Base-by-base conservation (phyloP, 2,329 filamentous ascomycete genomes). In the Macroventuria anomochaeta region DNA sequence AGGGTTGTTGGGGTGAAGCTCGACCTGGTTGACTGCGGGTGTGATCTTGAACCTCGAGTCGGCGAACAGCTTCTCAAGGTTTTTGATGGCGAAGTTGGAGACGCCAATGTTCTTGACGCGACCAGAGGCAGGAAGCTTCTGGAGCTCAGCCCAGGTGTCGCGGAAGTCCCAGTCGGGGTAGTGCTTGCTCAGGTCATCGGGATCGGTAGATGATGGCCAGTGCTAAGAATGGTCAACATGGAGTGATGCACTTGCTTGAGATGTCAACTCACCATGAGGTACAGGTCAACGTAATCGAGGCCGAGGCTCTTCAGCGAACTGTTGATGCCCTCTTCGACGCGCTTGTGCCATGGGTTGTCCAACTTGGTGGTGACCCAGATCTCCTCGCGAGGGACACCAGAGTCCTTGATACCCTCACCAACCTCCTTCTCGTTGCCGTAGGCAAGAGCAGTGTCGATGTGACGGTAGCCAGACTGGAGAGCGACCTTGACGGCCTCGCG, bases 361-460 rank as follows among this genome's bases (percentile, higher is more conserved):
- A 93, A 84, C 82, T 95, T 96, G 65, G 89, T 91, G 46, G 90
- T 93, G 57, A 93, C 80, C 79, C 83, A 92, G 65, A 92, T 85
- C 73, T 87, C 78, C 62, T 85, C 82, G 29, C 89, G 83, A 4
- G 87, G 83, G 2, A 91, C 76, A 43, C 83, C 83, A 21, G 83
- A 82, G 42, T 85, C 81, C 72, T 86, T 86, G 78, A 92, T 90
- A 42, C 88, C 89, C 26, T 79, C 77, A 54, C 89, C 89, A 20
- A 92, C 84, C 70, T 91, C 88, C 59, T 81, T 75, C 74, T 93
- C 90, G 76, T 93, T 95, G 72, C 85, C 87, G 74, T 95, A 95
- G 43, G 86, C 88, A 57, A 88, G 81, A 41, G 90, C 88, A 36
- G 88, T 90, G 76, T 90, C 88, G 71, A 91, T 88, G 76, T 91